Base-by-base conservation (phyloP, 2,329 filamentous ascomycete genomes). In the Trichoderma aggressivum region DNA sequence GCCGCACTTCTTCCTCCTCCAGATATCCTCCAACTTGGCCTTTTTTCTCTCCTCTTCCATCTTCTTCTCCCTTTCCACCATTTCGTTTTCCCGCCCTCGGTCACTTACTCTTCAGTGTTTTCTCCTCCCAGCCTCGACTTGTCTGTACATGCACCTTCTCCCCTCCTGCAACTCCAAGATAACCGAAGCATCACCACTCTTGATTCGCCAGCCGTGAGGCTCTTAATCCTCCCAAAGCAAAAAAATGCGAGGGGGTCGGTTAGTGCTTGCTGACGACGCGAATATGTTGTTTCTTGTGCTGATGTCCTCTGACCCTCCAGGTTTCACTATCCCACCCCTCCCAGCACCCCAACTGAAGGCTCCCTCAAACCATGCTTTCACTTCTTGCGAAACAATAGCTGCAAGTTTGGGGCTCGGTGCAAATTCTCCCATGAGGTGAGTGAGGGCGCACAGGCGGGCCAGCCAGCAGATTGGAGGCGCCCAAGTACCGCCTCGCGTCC, bases 351-450 rank as follows among this genome's bases (percentile, higher is more conserved):
- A 11, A 30, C 50, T 1, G 24, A 58, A 14, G 7, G 53, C 32
- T 58, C 50, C n/a, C 21, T 43, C 30, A 71, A 69, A 21, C 63
- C 50, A 26, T 71, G 71, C 26, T 69, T 60, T 6, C 3, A 47
- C 8, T 72, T 71, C 32, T 5, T 61, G 18, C 66, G 63, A 28
- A 43, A 70, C 18, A 70, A 70, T 14, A 56, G 66, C 7, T 74
- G 73, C 70, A 74, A 73, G 12, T 72, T 70, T 58, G 70, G 73
- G 8, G n/a, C 56, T 4, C 18, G 56, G n/a, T 74, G 73, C 69
- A 63, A 21, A 16, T 74, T 70, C 24, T 70, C 71, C 8, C 71
- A 74, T 18, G 70, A 47, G 3, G 14, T 18, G 11, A 14, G 10
- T 10, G 65, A 34, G 5, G 30, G 50, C 14, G 26, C 60, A 39